Percentiles rank a stretch among this genome's conserved stretches.
phyloP scores from a whole-genome alignment of 164 flowering plant genomes.

The Vitis amurensis region DNA sequence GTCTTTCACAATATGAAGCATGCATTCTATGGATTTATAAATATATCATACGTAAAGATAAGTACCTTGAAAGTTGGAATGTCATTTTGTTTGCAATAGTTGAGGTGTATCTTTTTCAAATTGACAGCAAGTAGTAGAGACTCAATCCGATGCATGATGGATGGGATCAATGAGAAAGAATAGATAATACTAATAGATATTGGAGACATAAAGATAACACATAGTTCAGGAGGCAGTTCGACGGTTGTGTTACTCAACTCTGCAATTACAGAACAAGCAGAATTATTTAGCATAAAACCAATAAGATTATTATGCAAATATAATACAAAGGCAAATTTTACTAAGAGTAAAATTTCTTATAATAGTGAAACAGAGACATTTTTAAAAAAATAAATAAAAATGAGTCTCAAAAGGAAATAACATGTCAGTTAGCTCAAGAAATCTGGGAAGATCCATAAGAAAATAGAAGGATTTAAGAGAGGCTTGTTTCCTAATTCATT shows the following conservation, averaged over 20 bases:
- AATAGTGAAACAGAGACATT: too few relatives aligned
- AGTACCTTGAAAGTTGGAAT: slow-evolving; percentile 70
- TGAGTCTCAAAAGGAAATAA: too few relatives aligned
- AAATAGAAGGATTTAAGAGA: too few relatives aligned
- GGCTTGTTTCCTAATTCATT: too few relatives aligned
- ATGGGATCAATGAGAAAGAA: slow-evolving; percentile 70
- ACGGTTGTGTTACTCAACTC: slow-evolving; percentile 39
- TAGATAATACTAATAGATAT: slow-evolving; percentile 53
- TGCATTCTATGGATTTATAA: too few relatives aligned
- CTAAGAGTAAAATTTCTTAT: background rate
- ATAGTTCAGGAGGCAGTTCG: slow-evolving; percentile 89
- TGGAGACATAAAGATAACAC: slow-evolving; percentile 66
- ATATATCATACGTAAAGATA: background rate
- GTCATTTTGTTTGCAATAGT: slow-evolving; percentile 42
- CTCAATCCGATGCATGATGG: slow-evolving; percentile 80
- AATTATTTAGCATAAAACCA: background rate
- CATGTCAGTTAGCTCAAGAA: too few relatives aligned
- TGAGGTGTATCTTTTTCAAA: slow-evolving; percentile 50
- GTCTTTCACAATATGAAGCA: too few relatives aligned
- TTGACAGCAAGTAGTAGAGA: slow-evolving; percentile 59
- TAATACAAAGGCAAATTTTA: background rate
- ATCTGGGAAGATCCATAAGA: too few relatives aligned
- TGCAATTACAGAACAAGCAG: slow-evolving; percentile 26
- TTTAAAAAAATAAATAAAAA: too few relatives aligned
- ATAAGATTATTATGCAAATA: background rate